These are phyloP conservation scores for Platanus orientalis DNA, from an alignment of 164 flowering plant species.

Conservation along the genomic window DNA sequence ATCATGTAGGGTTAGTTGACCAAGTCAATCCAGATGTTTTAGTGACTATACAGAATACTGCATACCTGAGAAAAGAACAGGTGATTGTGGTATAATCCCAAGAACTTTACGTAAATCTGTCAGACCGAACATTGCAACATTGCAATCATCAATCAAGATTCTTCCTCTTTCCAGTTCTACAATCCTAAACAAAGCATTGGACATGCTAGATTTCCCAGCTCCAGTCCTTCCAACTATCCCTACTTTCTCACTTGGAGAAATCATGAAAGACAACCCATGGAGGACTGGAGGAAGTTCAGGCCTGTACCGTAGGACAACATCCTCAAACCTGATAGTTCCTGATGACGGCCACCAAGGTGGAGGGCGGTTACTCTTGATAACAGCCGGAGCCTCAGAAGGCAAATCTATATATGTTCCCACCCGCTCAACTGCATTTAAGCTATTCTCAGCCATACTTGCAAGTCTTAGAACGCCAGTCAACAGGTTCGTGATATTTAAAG, in stretches of 20 bases:
- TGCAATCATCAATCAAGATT: slow-evolving; percentile 75
- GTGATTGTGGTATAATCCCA: slow-evolving; percentile 97
- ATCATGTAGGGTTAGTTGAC: no score
- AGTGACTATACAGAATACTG: background rate
- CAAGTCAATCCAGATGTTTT: no score
- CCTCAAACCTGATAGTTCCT: slow-evolving; percentile 77
- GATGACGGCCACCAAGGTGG: slow-evolving; percentile 98
- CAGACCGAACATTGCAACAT: slow-evolving; percentile 77
- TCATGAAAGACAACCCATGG: slow-evolving; percentile 74
- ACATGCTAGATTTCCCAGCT: slow-evolving; percentile 98
- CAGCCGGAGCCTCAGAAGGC: slow-evolving; percentile 86
- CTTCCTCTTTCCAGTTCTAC: slow-evolving; percentile 93
- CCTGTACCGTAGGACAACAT: slow-evolving; percentile 87
- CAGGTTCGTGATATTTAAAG: slow-evolving; percentile 78
- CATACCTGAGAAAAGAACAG: slow-evolving; percentile 97
- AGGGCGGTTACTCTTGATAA: slow-evolving; percentile 77
- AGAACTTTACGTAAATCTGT: slow-evolving; percentile 86
- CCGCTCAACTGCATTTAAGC: slow-evolving; percentile 91
- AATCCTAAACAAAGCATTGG: slow-evolving; percentile 90
- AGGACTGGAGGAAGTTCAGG: slow-evolving; percentile 98
- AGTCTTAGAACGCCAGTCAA: slow-evolving; percentile 83
- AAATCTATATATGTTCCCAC: slow-evolving; percentile 80
- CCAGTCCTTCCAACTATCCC: slow-evolving; percentile 99
- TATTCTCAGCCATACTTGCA: slow-evolving; percentile 93
- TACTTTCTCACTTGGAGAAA: slow-evolving; percentile 84